A percentile compares a stretch with the other conserved stretches of the same genome.
phyloP scores from a whole-genome alignment of 352 stramenopile genomes.

The Phytophthora pistaciae region DNA sequence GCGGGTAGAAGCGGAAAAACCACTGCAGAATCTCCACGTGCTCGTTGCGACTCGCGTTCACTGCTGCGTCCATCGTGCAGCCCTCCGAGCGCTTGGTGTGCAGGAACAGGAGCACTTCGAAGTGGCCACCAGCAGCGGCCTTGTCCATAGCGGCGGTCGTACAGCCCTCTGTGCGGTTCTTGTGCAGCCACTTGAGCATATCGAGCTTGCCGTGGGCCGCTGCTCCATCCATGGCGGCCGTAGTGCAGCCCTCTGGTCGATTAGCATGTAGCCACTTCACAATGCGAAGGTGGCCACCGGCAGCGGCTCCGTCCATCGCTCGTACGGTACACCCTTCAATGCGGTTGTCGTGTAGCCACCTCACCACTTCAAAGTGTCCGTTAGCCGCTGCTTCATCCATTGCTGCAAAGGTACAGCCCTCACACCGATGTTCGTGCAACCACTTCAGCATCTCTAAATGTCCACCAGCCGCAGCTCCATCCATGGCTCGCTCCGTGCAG shows the following conservation, averaged over 20 bases:
- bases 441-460: slow-evolving; percentile 45
- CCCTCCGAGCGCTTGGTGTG: slow-evolving; percentile 37
- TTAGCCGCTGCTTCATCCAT: slow-evolving; percentile 43
- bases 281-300: slow-evolving; percentile 34
- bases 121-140: slow-evolving; percentile 42
- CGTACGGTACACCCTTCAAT: slow-evolving; percentile 40
- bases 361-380: slow-evolving; percentile 41
- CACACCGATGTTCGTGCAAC: slow-evolving; percentile 34
- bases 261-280: slow-evolving; percentile 45
- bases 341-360: slow-evolving; percentile 41
- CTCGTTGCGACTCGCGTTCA: slow-evolving; percentile 44
- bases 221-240: slow-evolving; percentile 47
- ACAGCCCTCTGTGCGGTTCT: slow-evolving; percentile 40
- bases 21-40: slow-evolving; percentile 48
- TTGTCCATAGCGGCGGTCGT: slow-evolving; percentile 43
- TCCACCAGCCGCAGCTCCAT: slow-evolving; percentile 36
- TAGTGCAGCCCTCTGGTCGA: slow-evolving; percentile 43
- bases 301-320: slow-evolving; percentile 41
- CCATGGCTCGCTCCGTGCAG: slow-evolving; percentile 39
- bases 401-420: slow-evolving; percentile 33
- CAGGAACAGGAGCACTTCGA: slow-evolving; percentile 51
- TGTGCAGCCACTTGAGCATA: slow-evolving; percentile 41
- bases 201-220: slow-evolving; percentile 36
- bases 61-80: slow-evolving; percentile 42
- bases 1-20: slow-evolving; percentile 46